Percentiles rank a stretch among this genome's conserved stretches.
These are phyloP conservation scores for Thelonectria olida DNA, from an alignment of 2,329 filamentous ascomycete genomes.

Conservation along the genomic window DNA sequence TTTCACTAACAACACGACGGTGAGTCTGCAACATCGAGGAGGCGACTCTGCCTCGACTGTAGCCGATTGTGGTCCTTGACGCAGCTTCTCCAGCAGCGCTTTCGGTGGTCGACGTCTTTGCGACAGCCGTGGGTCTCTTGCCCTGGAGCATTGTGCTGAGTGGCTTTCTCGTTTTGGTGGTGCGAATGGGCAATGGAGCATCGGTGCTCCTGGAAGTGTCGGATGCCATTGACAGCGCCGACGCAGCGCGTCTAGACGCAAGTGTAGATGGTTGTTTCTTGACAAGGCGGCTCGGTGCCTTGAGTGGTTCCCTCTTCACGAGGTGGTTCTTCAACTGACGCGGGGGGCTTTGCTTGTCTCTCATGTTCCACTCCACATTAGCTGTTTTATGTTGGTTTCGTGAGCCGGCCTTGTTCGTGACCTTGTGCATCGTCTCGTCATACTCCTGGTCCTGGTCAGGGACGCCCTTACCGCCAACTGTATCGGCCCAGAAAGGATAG, in stretches of 20 bases:
- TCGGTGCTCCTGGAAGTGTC: constrained; percentile 32
- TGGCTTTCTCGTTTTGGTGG: constrained; percentile 39
- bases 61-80: constrained; percentile 85
- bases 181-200: constrained; percentile 7
- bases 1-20: constrained; percentile 26
- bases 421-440: constrained; percentile 60
- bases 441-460: constrained; percentile 69
- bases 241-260: constrained; percentile 62
- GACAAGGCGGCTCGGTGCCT: constrained; percentile 1
- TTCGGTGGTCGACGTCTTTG: constrained; percentile 61
- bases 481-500: no score
- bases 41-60: constrained; percentile 76
- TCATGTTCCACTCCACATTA: constrained; percentile 68
- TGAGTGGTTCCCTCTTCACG: constrained; percentile 8
- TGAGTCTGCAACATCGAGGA: constrained; percentile 54
- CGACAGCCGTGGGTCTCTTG: constrained; percentile 42
- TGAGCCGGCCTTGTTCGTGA: constrained; percentile 68
- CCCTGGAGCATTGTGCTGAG: constrained; percentile 44
- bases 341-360: constrained; percentile 59
- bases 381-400: constrained; percentile 74
- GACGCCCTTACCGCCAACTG: constrained; percentile 74
- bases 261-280: constrained; percentile 41
- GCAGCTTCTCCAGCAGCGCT: constrained; percentile 70
- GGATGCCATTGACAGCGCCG: constrained; percentile 56
- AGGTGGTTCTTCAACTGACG: constrained; percentile 11